phyloP scores from a whole-genome alignment of 495 filamentous ascomycete genomes.

The Penicillium malachiteum region DNA sequence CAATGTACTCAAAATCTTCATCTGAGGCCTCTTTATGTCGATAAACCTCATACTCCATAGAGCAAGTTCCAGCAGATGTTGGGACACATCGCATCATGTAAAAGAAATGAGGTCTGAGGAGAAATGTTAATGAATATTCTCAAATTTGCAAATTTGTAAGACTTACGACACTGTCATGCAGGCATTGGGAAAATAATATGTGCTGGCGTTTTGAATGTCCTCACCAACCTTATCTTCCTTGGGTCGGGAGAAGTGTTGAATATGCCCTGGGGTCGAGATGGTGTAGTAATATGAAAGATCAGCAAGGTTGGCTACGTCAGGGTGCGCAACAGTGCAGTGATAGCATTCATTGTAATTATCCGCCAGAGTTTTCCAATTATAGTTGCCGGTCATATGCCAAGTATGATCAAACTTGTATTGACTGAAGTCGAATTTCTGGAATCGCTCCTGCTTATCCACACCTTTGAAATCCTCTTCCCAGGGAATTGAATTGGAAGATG shows the following conservation, averaged over 20 bases:
- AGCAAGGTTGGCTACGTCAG: conserved; percentile 41
- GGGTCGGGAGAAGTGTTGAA: conserved; percentile 42
- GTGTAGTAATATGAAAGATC: conserved; percentile 46
- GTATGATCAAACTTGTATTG: conserved; percentile 51
- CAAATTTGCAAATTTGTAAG: not conserved
- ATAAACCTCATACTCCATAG: conserved; percentile 48
- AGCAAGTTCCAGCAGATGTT: conserved; percentile 28
- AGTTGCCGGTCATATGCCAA: conserved; percentile 49
- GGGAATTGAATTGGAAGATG: conserved; percentile 34
- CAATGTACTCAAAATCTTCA: conserved; percentile 39
- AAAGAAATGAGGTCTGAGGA: conserved; percentile 43
- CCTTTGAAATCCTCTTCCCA: conserved; percentile 49
- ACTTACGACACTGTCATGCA: conserved; percentile 52
- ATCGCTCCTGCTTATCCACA: conserved; percentile 41
- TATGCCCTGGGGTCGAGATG: conserved; percentile 35
- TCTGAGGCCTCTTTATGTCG: conserved; percentile 40
- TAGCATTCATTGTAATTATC: conserved; percentile 59
- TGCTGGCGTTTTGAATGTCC: conserved; percentile 41
- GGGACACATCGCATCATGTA: conserved; percentile 47
- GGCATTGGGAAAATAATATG: conserved; percentile 49
- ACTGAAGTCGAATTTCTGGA: conserved; percentile 43
- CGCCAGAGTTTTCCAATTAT: conserved; percentile 55
- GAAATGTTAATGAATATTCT: not conserved
- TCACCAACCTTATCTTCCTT: conserved; percentile 36
- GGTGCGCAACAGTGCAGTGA: conserved; percentile 50